Evolutionary conservation across 1,139 yeast genomes (phyloP).

Genomic region (Lodderomyces theae): DNA sequence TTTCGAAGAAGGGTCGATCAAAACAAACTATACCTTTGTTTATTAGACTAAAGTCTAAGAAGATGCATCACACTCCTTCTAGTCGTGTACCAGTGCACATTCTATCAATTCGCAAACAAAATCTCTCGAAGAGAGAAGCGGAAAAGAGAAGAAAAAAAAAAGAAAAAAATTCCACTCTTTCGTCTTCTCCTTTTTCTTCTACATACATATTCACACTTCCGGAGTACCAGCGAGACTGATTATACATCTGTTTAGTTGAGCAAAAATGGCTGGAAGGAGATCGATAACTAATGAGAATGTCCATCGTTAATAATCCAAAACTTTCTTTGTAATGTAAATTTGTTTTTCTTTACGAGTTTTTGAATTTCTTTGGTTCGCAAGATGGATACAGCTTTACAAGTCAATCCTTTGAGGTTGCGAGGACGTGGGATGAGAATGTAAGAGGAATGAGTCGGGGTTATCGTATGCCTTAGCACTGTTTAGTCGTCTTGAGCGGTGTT

Average conservation of each 20-base stretch:
- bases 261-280: constrained; percentile 57
- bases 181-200: constrained; percentile 14
- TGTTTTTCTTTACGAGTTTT: constrained; percentile 1
- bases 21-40: too few relatives aligned
- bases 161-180: constrained; percentile 6
- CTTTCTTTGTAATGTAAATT: constrained; percentile 2
- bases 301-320: constrained; percentile 40
- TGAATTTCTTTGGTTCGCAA: constrained; percentile 40
- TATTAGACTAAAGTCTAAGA: too few relatives aligned
- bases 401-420: too few relatives aligned
- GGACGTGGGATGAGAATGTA: neutral
- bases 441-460: neutral
- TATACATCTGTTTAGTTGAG: constrained; percentile 39
- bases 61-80: too few relatives aligned
- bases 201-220: constrained; percentile 39
- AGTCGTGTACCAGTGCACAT: too few relatives aligned
- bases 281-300: constrained; percentile 12
- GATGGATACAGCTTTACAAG: constrained; percentile 40
- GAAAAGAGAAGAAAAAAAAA: constrained; percentile 4
- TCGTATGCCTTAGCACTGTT: too few relatives aligned
- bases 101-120: too few relatives aligned
- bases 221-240: constrained; percentile 53
- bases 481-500: too few relatives aligned
- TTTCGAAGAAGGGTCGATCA: constrained; percentile 3
- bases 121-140: too few relatives aligned